Evolutionary conservation across 352 stramenopile genomes (phyloP), one percentile per base, ranked within the genome.

Genomic region (Thraustochytrium striatum): DNA sequence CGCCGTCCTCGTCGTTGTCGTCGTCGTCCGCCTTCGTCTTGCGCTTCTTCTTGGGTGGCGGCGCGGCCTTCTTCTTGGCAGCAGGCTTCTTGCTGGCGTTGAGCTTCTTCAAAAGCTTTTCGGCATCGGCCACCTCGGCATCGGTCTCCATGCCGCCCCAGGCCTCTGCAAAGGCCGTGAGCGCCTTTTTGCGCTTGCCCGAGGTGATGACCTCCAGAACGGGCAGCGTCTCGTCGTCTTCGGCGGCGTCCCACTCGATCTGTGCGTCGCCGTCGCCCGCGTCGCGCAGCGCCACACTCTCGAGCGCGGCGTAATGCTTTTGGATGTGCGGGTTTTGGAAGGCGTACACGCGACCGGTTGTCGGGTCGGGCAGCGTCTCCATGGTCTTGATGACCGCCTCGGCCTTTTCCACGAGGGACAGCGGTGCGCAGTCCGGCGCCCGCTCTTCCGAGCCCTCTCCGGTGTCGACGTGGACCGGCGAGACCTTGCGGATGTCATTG

Each of bases 351-450:
- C 65, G 44, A 13, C 65, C 65, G 25, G 65, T 75, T 3, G 61
- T 38, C 25, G 7, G 41, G 25, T 72, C 8, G 9, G 43, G 9
- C 30, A 8, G 7, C 16, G 61, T 39, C 3, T n/a, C 16, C 65
- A 75, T 75, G 28, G 58, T 58, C 0, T 72, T 72, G 16, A 70
- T 72, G 43, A 75, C 30, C 21, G 44, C 52, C 36, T 75, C 68
- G 16, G 65, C 65, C 44, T 75, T 61, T 39, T 72, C 65, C 7
- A 62, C 50, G 5, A 75, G 16, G 47, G 21, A 33, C 52, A 33
- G 8, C 52, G 52, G 9, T 32, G 5, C 1, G 0, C 8, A 0
- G 58, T 19, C 58, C 30, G 13, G 19, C 8, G 19, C 1, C 25
- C 9, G n/a, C 11, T 21, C 0, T n/a, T 73, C 62, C 25, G 11